These are phyloP conservation scores for Raddia guianensis DNA, from an alignment of 176 grass and related monocot species.

Conservation along the genomic window DNA sequence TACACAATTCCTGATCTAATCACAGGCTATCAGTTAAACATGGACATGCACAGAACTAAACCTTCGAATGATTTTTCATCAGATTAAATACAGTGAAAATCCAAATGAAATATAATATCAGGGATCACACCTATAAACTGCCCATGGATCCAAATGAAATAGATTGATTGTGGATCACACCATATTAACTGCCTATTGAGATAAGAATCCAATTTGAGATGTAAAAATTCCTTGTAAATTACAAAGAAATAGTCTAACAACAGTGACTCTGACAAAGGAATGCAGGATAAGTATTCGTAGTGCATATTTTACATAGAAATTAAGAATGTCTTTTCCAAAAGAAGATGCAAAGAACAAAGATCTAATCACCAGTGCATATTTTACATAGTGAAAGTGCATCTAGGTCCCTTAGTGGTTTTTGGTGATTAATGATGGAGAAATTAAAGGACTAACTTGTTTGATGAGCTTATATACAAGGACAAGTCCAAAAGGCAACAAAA, in stretches of 20 bases:
- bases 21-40: too few relatives aligned
- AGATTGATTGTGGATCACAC: constrained; percentile 7
- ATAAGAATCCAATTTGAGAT: not conserved
- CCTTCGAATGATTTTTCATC: not conserved
- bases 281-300: not conserved
- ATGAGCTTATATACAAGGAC: too few relatives aligned
- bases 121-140: too few relatives aligned
- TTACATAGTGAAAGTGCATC: too few relatives aligned
- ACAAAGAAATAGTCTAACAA: not conserved
- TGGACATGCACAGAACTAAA: not conserved
- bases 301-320: not conserved
- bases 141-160: not conserved
- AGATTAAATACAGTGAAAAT: constrained; percentile 6
- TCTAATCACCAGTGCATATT: not conserved
- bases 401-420: too few relatives aligned
- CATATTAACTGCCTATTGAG: not conserved
- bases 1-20: not conserved
- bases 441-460: too few relatives aligned
- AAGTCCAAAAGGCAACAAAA: too few relatives aligned
- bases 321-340: not conserved
- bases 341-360: not conserved
- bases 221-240: not conserved
- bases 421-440: too few relatives aligned
- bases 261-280: not conserved
- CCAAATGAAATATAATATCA: not conserved